Base-by-base conservation (phyloP, 2,329 filamentous ascomycete genomes). In the Alternaria brassicicola region DNA sequence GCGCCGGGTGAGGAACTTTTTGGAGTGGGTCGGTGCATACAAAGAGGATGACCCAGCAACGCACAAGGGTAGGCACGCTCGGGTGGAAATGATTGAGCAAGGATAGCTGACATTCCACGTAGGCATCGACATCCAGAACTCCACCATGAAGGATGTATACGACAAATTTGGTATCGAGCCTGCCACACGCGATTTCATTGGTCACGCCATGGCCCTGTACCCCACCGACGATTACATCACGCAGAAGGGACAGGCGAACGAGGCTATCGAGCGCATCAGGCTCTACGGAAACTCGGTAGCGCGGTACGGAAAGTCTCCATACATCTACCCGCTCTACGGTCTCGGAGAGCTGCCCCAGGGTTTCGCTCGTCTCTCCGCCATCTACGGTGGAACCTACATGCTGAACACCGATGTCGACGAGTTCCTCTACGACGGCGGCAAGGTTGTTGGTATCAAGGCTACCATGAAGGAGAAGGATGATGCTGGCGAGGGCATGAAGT, bases 371-470 rank as follows among this genome's bases (percentile, higher is more conserved):
- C 87, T 99, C 53, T 97, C 93, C 38, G 95, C 95, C 78, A 98
- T 99, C 80, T 98, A 99, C 77, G 95, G 95, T 66, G 95, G 95
- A 70, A 99, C 95, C 49, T 99, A 99, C 83, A 99, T 99, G 93
- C 89, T 99, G 74, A 98, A 98, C 85, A 96, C 95, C 69, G 88
- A 88, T 68, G 86, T 99, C 55, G 91, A 98, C 64, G 95, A 99
- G 83, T 82, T 99, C 66, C 79, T 90, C 61, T 96, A 95, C 76
- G 92, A 96, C 58, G 87, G 84, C 55, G 87, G 85, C 75, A 97
- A 96, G 84, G 91, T 94, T n/a, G 85, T 88, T 15, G 95, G 95
- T 56, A 98, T 99, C 83, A 96, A 96, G 84, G 95, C 95, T 49
- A 97, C 95, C 69, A 98, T 98, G 93, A 89, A 88, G 76, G 91